Evolutionary conservation across 2,329 filamentous ascomycete species (phyloP).

Genomic region (Fusarium proliferatum): DNA sequence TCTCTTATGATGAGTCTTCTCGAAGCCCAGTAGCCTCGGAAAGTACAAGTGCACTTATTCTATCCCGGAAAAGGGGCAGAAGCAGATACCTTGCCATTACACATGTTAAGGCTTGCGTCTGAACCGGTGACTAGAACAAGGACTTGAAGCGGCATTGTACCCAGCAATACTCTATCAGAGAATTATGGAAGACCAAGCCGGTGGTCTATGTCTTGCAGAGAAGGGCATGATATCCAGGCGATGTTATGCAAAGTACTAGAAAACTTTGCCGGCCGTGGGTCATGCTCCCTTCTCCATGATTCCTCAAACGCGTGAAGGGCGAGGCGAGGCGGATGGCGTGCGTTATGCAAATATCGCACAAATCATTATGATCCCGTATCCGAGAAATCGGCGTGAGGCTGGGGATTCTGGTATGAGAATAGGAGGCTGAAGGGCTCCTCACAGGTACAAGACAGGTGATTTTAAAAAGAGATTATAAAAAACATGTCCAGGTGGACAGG

Average conservation of each 20-base stretch:
- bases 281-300: neutral
- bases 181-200: neutral
- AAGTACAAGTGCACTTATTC: slow-evolving; percentile 18
- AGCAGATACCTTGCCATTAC: neutral
- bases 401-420: slow-evolving; percentile 18
- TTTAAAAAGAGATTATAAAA: slow-evolving; percentile 2
- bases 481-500: neutral
- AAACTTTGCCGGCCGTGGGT: neutral
- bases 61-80: slow-evolving; percentile 7
- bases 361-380: slow-evolving; percentile 20
- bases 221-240: neutral
- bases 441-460: slow-evolving; percentile 14
- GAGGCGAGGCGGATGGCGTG: neutral
- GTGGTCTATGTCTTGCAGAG: slow-evolving; percentile 11
- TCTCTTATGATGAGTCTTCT: slow-evolving; percentile 27
- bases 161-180: neutral
- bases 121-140: slow-evolving; percentile 10
- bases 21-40: slow-evolving; percentile 34
- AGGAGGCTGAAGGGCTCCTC: slow-evolving; percentile 17
- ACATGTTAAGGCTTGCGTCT: neutral
- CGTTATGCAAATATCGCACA: slow-evolving; percentile 12
- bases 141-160: slow-evolving; percentile 8
- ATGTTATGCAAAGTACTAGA: neutral
- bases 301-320: neutral
- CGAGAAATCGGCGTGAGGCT: slow-evolving; percentile 22